A percentile compares a stretch with the other conserved stretches of the same genome.
Conservation (phyloP, 306 rosid species). For the Inga laurina region DNA sequence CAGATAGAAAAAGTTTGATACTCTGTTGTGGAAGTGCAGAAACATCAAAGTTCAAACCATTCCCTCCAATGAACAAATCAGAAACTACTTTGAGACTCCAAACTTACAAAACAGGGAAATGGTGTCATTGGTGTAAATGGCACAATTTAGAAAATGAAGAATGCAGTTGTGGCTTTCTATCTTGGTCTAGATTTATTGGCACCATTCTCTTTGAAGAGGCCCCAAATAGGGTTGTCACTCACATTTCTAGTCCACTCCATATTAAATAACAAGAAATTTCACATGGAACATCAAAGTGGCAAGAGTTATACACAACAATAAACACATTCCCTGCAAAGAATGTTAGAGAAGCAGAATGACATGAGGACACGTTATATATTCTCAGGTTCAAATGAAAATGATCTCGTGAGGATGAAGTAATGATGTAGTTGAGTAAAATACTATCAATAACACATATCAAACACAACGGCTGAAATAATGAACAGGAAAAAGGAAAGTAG, state of each 20-base stretch:
- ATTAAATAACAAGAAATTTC: slow-evolving; percentile 8
- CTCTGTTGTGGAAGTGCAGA: slow-evolving; percentile 4
- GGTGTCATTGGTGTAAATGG: background rate
- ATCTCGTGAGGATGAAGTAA: slow-evolving; percentile 5
- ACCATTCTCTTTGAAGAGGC: slow-evolving; percentile 11
- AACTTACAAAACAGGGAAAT: slow-evolving; percentile 1
- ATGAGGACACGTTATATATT: slow-evolving; percentile 14
- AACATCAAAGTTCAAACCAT: slow-evolving; percentile 23
- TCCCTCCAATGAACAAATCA: slow-evolving; percentile 13
- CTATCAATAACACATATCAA: slow-evolving; percentile 14
- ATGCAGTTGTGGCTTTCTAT: background rate
- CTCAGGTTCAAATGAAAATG: slow-evolving; percentile 10
- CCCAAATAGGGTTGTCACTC: slow-evolving; percentile 22
- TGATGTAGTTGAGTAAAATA: slow-evolving; percentile 8
- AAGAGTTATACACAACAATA: slow-evolving; percentile 10
- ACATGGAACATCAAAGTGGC: slow-evolving; percentile 11
- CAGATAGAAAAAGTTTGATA: background rate
- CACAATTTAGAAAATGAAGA: background rate
- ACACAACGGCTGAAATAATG: background rate
- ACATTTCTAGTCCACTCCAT: slow-evolving; percentile 15
- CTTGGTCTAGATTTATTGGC: background rate
- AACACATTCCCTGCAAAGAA: background rate
- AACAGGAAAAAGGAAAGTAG: background rate
- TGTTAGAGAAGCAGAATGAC: slow-evolving; percentile 1
- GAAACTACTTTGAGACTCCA: slow-evolving; percentile 21